These are phyloP conservation scores for Sanghuangporus baumii DNA, from an alignment of 1,284 basidiomycete species.

Conservation along the genomic window DNA sequence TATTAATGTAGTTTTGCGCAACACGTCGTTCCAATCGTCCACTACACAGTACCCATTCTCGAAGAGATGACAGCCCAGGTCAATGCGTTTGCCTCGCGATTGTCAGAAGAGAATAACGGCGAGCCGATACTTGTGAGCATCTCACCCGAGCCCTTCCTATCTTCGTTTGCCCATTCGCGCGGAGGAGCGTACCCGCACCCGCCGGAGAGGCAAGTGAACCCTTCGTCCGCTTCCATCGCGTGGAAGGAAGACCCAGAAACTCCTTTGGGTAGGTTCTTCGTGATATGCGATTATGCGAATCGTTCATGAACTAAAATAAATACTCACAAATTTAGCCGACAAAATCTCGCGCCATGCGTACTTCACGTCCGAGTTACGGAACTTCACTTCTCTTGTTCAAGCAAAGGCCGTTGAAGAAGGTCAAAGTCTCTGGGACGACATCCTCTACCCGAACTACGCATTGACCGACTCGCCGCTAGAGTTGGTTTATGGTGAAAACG, in stretches of 20 bases:
- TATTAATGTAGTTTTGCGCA: not conserved
- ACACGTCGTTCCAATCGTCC: constrained; percentile 8
- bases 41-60: constrained; percentile 10
- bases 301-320: not conserved
- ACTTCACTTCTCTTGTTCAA: constrained; percentile 3
- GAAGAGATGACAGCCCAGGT: constrained; percentile 2
- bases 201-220: constrained; percentile 1
- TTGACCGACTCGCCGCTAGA: constrained; percentile 12
- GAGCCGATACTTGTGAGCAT: not conserved
- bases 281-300: not conserved
- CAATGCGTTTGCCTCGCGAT: not conserved
- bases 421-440: constrained; percentile 12
- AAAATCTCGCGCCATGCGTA: not conserved
- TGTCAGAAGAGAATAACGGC: not conserved
- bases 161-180: constrained; percentile 2
- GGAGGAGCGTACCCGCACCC: constrained; percentile 15
- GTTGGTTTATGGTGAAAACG: constrained; percentile 19
- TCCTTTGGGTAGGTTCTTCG: not conserved
- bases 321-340: not conserved
- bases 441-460: constrained; percentile 21
- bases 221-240: not conserved
- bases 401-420: constrained; percentile 9
- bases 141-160: not conserved
- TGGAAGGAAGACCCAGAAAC: not conserved
- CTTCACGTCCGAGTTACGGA: not conserved